These are phyloP conservation scores for Chamaecyparis obtusa DNA, from an alignment of 75 land plant species.

Conservation along the genomic window DNA sequence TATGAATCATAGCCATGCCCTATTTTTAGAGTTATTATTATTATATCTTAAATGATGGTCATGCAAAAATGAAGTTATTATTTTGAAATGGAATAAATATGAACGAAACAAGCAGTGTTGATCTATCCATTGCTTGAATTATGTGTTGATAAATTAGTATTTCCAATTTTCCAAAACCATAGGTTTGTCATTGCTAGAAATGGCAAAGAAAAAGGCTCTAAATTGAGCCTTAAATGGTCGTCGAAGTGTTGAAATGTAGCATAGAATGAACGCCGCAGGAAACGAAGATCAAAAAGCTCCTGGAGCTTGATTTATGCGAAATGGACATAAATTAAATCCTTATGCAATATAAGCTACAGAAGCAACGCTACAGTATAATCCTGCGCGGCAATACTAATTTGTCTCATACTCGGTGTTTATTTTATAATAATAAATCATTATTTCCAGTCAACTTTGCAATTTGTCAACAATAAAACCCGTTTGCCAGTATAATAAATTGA, in stretches of 20 bases:
- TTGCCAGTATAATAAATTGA: background rate
- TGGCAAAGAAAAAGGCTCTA: too few relatives aligned
- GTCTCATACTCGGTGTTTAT: background rate
- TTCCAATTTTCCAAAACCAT: background rate
- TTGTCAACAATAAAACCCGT: background rate
- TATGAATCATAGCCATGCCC: too few relatives aligned
- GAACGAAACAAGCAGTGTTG: background rate
- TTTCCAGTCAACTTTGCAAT: background rate
- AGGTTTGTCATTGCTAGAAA: background rate
- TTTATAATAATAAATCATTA: background rate
- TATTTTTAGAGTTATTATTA: background rate
- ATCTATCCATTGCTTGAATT: background rate
- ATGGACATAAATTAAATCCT: background rate
- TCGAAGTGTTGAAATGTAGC: background rate
- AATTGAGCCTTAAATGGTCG: background rate
- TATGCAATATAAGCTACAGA: background rate
- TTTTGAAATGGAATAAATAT: background rate
- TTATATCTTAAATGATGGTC: background rate
- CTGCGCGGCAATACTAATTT: background rate
- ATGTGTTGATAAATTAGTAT: background rate
- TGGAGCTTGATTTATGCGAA: background rate
- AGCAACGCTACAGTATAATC: background rate
- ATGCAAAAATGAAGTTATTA: background rate
- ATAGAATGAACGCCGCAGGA: background rate
- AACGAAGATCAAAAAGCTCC: background rate